Percentiles rank a stretch among this genome's conserved stretches.
Evolutionary conservation across 2,329 filamentous ascomycete genomes (phyloP).

Genomic region (Didymella segeticola): DNA sequence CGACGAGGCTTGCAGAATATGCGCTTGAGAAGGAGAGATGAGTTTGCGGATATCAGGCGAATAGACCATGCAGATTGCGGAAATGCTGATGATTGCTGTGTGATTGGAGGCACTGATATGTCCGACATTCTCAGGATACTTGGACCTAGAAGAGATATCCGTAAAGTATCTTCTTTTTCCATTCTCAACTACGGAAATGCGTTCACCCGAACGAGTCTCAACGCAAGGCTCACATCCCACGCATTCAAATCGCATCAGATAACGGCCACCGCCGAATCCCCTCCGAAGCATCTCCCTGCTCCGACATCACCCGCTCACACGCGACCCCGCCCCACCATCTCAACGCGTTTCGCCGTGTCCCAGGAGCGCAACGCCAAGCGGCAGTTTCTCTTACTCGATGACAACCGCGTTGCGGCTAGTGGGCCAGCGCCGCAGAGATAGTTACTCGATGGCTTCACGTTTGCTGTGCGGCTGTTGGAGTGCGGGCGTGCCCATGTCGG

Average conservation of each 20-base stretch:
- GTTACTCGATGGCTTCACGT: conserved; percentile 21
- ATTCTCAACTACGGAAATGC: no score
- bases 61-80: no score
- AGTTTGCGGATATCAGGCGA: no score
- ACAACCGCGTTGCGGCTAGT: not conserved
- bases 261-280: not conserved
- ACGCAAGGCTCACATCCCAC: not conserved
- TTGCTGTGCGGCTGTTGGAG: not conserved
- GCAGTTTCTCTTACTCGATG: conserved; percentile 17
- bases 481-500: not conserved
- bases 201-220: no score
- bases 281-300: not conserved
- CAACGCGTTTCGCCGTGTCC: conserved; percentile 12
- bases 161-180: no score
- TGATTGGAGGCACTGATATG: no score
- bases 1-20: no score
- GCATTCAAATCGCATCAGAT: not conserved
- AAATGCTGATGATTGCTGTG: no score
- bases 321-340: not conserved
- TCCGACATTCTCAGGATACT: no score
- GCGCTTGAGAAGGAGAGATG: no score
- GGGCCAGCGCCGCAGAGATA: conserved; percentile 6
- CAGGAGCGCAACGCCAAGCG: not conserved
- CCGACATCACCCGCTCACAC: not conserved
- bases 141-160: no score